phyloP scores from a whole-genome alignment of 2,329 filamentous ascomycete genomes.

The Pseudogymnoascus sp. region DNA sequence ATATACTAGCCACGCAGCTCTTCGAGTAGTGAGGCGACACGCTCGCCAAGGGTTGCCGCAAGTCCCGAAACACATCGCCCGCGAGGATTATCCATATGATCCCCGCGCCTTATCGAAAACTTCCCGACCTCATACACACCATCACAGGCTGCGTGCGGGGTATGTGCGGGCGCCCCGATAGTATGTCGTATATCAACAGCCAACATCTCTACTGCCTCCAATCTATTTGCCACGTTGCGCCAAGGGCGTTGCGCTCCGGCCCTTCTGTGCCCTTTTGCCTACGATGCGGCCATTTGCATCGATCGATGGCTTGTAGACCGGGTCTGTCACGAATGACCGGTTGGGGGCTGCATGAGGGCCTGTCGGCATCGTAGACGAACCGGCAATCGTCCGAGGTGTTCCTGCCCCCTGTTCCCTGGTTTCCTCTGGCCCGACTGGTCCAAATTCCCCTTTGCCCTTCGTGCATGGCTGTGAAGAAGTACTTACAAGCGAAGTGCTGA shows the following conservation, averaged over 20 bases:
- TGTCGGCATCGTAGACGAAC: not conserved
- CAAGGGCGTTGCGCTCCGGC: not conserved
- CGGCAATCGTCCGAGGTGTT: not conserved
- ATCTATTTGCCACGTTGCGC: slow-evolving; percentile 4
- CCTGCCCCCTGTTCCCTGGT: not conserved
- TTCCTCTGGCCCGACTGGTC: not conserved
- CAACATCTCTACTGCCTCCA: not conserved
- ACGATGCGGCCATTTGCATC: not conserved
- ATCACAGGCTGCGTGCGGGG: not conserved
- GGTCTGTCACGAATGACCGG: not conserved
- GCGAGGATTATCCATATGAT: not conserved
- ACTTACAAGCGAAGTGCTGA: not conserved
- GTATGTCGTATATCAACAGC: slow-evolving; percentile 3
- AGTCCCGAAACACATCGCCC: not conserved
- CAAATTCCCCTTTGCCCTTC: not conserved
- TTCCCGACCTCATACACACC: not conserved
- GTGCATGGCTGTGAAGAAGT: not conserved
- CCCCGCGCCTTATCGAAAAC: not conserved
- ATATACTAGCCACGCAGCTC: not conserved
- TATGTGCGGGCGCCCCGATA: not conserved
- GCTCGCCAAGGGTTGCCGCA: not conserved
- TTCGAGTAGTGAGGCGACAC: slow-evolving; percentile 2
- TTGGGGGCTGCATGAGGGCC: not conserved
- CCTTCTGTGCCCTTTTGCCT: not conserved
- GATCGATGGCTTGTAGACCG: not conserved